Evolutionary conservation across 2,329 filamentous ascomycete species (phyloP).

Genomic region (Pseudogymnoascus sp.): DNA sequence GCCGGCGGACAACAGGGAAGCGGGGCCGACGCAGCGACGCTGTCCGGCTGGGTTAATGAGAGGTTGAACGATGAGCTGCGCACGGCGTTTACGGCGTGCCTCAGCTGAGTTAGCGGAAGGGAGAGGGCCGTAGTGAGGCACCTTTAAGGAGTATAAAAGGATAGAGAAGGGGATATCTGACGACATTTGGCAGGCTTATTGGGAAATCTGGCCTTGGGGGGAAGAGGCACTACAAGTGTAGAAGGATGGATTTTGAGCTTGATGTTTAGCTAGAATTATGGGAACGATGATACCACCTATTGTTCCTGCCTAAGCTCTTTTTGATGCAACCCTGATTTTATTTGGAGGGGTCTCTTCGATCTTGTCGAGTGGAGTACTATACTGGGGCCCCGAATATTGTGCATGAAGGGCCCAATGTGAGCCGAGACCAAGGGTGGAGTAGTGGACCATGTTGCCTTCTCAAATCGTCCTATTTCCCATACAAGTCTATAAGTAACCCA

Average conservation of each 20-base stretch:
- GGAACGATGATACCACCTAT: neutral
- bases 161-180: neutral
- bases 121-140: neutral
- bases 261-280: slow-evolving; percentile 1
- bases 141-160: neutral
- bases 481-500: neutral
- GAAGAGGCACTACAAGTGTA: slow-evolving; percentile 3
- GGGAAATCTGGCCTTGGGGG: neutral
- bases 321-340: neutral
- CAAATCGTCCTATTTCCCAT: neutral
- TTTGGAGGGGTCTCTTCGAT: neutral
- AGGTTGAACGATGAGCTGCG: neutral
- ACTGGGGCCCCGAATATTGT: neutral
- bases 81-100: neutral
- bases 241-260: neutral
- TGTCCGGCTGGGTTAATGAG: neutral
- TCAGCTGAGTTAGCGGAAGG: neutral
- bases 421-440: neutral
- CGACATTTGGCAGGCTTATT: neutral
- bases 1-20: neutral
- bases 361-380: neutral
- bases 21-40: neutral
- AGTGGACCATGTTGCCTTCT: neutral
- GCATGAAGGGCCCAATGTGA: neutral
- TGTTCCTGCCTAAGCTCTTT: neutral